Conservation (phyloP, 306 rosid species). For the Cotoneaster glaucophyllus region DNA sequence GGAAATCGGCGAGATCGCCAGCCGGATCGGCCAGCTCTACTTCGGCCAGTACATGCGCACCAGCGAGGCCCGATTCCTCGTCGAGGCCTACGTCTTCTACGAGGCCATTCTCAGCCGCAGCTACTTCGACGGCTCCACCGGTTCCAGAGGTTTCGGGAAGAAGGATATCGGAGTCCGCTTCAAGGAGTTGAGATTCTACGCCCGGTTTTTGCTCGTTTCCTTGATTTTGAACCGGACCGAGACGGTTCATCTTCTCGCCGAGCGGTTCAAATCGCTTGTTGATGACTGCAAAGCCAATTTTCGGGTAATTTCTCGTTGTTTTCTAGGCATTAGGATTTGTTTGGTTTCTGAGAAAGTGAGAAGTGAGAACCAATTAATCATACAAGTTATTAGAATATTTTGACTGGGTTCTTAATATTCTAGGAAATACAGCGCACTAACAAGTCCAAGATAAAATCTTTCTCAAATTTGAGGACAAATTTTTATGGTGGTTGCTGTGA, state of each 20-base stretch:
- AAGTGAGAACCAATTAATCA: background rate
- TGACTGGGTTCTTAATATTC: background rate
- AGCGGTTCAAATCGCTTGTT: constrained; percentile 64
- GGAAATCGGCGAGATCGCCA: constrained; percentile 99
- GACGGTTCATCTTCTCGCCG: constrained; percentile 58
- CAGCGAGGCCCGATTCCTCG: constrained; percentile 75
- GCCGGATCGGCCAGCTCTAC: constrained; percentile 96
- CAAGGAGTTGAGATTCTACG: constrained; percentile 88
- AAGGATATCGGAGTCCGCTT: constrained; percentile 80
- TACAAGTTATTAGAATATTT: background rate
- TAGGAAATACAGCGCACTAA: background rate
- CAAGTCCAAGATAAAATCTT: background rate
- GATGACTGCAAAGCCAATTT: constrained; percentile 69
- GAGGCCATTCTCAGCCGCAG: constrained; percentile 85
- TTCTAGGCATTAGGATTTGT: background rate
- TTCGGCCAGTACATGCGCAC: constrained; percentile 92
- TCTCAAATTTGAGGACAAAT: background rate
- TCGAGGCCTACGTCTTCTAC: constrained; percentile 87
- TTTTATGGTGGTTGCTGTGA: background rate
- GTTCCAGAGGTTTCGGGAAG: constrained; percentile 48
- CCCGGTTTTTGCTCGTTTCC: constrained; percentile 80
- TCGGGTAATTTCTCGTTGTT: constrained; percentile 44
- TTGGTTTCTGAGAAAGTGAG: background rate
- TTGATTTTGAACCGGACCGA: constrained; percentile 72
- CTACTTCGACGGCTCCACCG: constrained; percentile 57